phyloP scores from a whole-genome alignment of 345 rosid species.

The Streptanthus diversifolius region DNA sequence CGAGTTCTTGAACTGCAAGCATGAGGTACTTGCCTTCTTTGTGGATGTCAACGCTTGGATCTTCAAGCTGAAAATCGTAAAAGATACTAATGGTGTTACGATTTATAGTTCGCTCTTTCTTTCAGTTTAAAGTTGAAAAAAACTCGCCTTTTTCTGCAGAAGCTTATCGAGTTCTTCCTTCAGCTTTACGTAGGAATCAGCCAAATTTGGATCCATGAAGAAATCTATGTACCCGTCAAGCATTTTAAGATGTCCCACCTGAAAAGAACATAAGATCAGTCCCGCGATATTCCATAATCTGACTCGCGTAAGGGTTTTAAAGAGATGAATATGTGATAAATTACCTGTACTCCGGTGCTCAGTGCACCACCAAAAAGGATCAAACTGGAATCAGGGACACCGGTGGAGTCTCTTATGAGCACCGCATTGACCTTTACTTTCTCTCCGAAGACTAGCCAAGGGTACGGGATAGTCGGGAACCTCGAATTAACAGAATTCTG shows the following conservation, averaged over 20 bases:
- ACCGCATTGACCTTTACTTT: constrained; percentile 91
- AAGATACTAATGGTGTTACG: constrained; percentile 1
- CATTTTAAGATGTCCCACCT: constrained; percentile 96
- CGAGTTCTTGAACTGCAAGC: constrained; percentile 90
- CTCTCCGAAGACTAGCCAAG: constrained; percentile 98
- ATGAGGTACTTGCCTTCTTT: constrained; percentile 88
- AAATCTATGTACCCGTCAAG: constrained; percentile 85
- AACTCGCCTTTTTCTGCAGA: constrained; percentile 60
- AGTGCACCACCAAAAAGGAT: constrained; percentile 86
- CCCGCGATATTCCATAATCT: background rate
- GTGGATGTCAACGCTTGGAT: constrained; percentile 67
- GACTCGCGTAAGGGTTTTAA: background rate
- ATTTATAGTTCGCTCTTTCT: background rate
- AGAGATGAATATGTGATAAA: background rate
- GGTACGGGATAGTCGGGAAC: constrained; percentile 79
- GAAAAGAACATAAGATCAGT: constrained; percentile 15
- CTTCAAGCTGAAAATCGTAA: constrained; percentile 54
- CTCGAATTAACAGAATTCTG: constrained; percentile 98
- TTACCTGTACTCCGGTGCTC: constrained; percentile 68
- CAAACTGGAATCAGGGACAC: constrained; percentile 88
- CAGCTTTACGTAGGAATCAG: constrained; percentile 77
- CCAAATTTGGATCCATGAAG: constrained; percentile 89
- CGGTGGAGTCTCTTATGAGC: constrained; percentile 94
- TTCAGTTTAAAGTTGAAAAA: background rate
- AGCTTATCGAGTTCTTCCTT: constrained; percentile 80